Percentiles rank a stretch among this genome's conserved stretches.
Evolutionary conservation across 2,329 filamentous ascomycete species (phyloP).

Genomic region (Colletotrichum tropicale): DNA sequence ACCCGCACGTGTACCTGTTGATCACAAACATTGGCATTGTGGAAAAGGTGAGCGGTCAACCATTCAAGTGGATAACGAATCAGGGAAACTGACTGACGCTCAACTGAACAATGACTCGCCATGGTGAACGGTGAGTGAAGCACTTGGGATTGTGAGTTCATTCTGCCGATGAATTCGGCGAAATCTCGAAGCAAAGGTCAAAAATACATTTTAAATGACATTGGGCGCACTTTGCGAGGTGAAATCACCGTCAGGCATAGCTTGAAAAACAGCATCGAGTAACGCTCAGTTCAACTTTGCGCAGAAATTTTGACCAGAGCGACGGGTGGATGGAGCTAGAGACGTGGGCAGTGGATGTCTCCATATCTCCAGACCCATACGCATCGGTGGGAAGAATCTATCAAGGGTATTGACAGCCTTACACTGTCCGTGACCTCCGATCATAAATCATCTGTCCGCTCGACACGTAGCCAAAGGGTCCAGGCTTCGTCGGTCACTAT

Average conservation of each 20-base stretch:
- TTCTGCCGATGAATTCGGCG: neutral
- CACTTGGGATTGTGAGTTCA: neutral
- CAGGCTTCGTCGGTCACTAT: neutral
- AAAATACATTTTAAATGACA: too few species aligned
- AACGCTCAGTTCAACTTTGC: neutral
- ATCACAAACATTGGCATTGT: neutral
- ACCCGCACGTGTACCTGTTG: neutral
- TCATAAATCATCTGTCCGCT: neutral
- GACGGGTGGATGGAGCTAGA: neutral
- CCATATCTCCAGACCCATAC: neutral
- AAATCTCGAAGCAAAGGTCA: neutral
- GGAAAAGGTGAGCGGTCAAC: neutral
- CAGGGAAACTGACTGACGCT: neutral
- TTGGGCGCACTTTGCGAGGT: accelerated
- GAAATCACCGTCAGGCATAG: neutral
- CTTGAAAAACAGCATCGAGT: neutral
- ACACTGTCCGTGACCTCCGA: neutral
- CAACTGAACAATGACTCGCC: neutral
- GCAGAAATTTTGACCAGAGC: neutral
- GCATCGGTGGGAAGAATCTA: neutral
- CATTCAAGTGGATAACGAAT: neutral
- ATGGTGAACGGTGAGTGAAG: neutral
- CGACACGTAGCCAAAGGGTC: neutral
- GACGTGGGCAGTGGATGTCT: neutral
- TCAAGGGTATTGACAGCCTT: neutral